Evolutionary conservation across 2,329 filamentous ascomycete species (phyloP), one percentile per base, ranked within the genome.

Genomic region (Talaromyces pinophilus): DNA sequence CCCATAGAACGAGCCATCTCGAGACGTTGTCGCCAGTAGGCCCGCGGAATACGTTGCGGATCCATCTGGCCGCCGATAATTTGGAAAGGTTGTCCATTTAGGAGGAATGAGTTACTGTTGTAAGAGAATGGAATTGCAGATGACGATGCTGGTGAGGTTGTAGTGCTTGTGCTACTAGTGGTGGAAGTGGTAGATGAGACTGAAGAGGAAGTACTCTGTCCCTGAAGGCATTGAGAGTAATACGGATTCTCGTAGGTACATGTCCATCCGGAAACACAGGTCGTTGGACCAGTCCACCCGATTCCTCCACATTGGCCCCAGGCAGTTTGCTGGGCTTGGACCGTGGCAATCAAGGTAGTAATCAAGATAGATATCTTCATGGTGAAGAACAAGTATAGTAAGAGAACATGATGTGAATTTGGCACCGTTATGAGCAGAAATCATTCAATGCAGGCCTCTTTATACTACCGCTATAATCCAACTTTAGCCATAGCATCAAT

Each of bases 81-180:
- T 38, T 38, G 35, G 35, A 38, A 38, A 5, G 35, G 13, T 38
- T 38, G 35, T 38, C 35, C 35, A 38, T 38, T 38, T 15, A 38
- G 11, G 11, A 38, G 35, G 35, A 38, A 38, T 38, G 35, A 38
- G 11, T 38, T 38, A 38, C 35, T 38, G 35, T 38, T 38, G 35
- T 38, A 38, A 38, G 35, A 38, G 35, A 38, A 38, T 38, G 35
- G 35, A 38, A 38, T 38, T 38, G 35, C 35, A 5, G 35, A 38
- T 69, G 3, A n/a, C 7, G 59, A 61, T 15, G 40, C 25, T 10
- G 59, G 35, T n/a, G 33, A 46, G 11, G 59, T 46, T 48, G 59
- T 30, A 19, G 50, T 55, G 17, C 50, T 55, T n/a, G 50, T 17
- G 25, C 40, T 42, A n/a, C 15, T 42, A 5, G 17, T 42, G 6